Conservation (phyloP, 192 early-diverging fungal genomes). For the Dispira simplex region DNA sequence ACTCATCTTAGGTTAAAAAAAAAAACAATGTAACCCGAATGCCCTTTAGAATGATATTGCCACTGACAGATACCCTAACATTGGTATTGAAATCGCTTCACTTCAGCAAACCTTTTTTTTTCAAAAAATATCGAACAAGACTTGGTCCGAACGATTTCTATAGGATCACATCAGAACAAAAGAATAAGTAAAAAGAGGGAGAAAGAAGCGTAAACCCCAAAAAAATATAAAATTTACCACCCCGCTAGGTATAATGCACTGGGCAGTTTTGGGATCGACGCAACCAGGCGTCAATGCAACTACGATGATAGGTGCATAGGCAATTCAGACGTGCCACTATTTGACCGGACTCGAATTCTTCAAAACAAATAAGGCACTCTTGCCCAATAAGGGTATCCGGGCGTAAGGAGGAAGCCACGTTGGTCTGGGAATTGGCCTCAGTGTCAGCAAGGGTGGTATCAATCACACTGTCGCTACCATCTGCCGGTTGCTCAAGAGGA, state of each 20-base stretch:
- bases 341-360: conserved; percentile 74
- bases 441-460: background rate
- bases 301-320: conserved; percentile 76
- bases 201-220: too few relatives aligned
- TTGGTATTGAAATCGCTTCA: too few relatives aligned
- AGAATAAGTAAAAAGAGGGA: too few relatives aligned
- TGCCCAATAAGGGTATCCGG: conserved; percentile 36
- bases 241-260: conserved; percentile 38
- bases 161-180: too few relatives aligned
- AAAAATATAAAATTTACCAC: too few relatives aligned
- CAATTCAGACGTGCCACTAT: conserved; percentile 71
- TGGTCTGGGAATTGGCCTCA: background rate
- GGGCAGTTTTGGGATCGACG: conserved; percentile 60
- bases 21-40: too few relatives aligned
- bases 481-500: background rate
- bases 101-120: too few relatives aligned
- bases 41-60: too few relatives aligned
- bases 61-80: too few relatives aligned
- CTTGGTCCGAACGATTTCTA: too few relatives aligned
- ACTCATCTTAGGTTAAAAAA: too few relatives aligned
- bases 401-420: background rate
- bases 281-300: conserved; percentile 73
- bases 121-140: too few relatives aligned
- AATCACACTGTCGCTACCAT: background rate
- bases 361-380: conserved; percentile 92